Percentiles rank a stretch among this genome's conserved stretches.
These are phyloP conservation scores for Stephanocyclus meneghinianus DNA, from an alignment of 352 stramenopile genomes.

Conservation along the genomic window DNA sequence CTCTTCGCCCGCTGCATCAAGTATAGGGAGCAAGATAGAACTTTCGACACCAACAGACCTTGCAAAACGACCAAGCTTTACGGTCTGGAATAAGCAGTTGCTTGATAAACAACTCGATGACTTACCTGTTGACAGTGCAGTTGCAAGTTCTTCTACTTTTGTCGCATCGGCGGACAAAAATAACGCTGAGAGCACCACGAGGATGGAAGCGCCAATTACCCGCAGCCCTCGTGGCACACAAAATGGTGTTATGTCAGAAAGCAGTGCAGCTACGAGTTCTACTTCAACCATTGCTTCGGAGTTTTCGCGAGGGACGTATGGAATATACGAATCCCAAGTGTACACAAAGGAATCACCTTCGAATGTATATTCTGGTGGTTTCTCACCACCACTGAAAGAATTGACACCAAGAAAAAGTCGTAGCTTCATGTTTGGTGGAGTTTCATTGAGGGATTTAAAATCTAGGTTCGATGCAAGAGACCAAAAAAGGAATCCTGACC, in stretches of 20 bases:
- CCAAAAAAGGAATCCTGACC: background rate
- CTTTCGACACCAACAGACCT: too few relatives aligned
- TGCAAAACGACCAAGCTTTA: too few relatives aligned
- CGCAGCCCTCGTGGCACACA: too few relatives aligned
- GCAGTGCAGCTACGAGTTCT: background rate
- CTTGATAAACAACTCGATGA: background rate
- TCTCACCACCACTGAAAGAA: conserved; percentile 2
- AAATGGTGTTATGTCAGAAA: too few relatives aligned
- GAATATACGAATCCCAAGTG: conserved; percentile 3
- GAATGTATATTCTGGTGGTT: background rate
- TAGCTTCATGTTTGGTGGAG: conserved; percentile 12
- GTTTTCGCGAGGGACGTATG: conserved; percentile 4
- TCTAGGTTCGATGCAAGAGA: conserved; percentile 13
- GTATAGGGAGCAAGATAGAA: too few relatives aligned
- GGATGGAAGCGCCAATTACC: too few relatives aligned
- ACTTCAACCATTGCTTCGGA: conserved; percentile 1
- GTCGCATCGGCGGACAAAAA: conserved; percentile 1
- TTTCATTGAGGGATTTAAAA: conserved; percentile 1
- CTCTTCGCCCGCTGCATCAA: too few relatives aligned
- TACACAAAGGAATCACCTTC: background rate
- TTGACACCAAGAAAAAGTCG: conserved; percentile 1
- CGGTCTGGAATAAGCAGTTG: too few relatives aligned
- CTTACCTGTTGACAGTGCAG: background rate
- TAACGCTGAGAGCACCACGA: background rate
- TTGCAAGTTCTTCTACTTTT: conserved; percentile 3